phyloP scores from a whole-genome alignment of 2,329 filamentous ascomycete genomes.

The Pochonia chlamydosporia region DNA sequence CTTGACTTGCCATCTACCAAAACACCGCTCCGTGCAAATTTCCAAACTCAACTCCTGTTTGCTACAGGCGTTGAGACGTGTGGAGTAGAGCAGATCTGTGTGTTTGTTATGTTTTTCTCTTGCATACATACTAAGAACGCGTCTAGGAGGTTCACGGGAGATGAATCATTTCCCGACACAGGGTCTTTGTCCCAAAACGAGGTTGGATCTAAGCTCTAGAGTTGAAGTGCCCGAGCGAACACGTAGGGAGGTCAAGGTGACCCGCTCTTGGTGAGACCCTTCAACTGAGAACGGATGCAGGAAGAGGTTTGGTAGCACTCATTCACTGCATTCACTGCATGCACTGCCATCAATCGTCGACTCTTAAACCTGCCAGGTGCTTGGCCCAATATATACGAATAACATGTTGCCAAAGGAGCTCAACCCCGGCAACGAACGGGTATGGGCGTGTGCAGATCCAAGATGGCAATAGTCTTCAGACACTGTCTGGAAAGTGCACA shows the following conservation, averaged over 20 bases:
- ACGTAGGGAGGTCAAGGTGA: background rate
- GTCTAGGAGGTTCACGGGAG: slow-evolving; percentile 44
- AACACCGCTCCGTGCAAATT: no score
- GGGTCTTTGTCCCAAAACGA: slow-evolving; percentile 27
- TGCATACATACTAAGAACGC: slow-evolving; percentile 12
- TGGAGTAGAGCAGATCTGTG: slow-evolving; percentile 8
- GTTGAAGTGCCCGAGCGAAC: background rate
- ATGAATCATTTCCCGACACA: slow-evolving; percentile 46
- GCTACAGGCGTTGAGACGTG: slow-evolving; percentile 5
- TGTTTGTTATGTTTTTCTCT: background rate
- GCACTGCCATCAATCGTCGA: background rate
- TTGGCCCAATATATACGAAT: no score
- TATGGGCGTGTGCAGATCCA: background rate
- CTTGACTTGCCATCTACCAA: no score
- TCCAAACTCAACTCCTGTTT: slow-evolving; percentile 6
- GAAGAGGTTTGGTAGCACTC: no score
- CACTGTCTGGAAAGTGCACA: slow-evolving; percentile 3
- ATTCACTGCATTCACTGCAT: background rate
- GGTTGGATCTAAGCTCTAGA: slow-evolving; percentile 26
- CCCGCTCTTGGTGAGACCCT: background rate
- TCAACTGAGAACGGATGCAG: background rate
- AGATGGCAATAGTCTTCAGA: background rate
- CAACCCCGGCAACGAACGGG: background rate
- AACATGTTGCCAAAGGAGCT: no score
- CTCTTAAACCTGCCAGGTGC: no score